Base-by-base conservation (phyloP, 1,139 yeast species). In the Wickerhamomyces sp. region DNA sequence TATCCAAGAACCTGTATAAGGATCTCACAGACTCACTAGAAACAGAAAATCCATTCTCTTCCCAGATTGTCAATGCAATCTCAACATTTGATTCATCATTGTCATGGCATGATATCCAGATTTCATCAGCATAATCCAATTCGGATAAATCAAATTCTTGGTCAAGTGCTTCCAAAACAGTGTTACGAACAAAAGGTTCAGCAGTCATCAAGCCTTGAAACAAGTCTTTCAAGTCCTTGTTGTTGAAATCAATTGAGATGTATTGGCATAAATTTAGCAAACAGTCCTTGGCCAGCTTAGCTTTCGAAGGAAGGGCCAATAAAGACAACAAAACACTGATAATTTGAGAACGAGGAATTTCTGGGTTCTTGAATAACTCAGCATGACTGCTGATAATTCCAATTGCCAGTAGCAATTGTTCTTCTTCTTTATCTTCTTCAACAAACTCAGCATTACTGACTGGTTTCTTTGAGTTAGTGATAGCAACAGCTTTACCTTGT, bases 401-500 rank as follows among this genome's bases (percentile, higher is more conserved):
- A 53, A 91, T 67, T 0, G 93, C 87, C 48, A 93, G 69, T 47
- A 87, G 67, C 41, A 89, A 68, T 55, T 88, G 95, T 62, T 91
- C 98, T 62, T 91, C 98, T 58, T 85, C 87, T 29, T 85, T 86
- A 50, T 87, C 95, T 60, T 86, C 94, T 50, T 84, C 84, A 34
- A 72, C 79, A 68, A 78, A 86, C 61, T 78, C 96, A 37, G 79
- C 76, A 46, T 63, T 72, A 34, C 62, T 63, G 34, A 69, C 75
- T 41, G 80, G 81, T 31, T 71, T 69, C 41, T 69, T 71, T 1
- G 80, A 69, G 55, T 75, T 78, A 54, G 68, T 75, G 44, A 75
- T 57, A 1, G 85, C 76, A 39, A 74, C 76, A 3, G 62, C 62
- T 49, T 76, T 78, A 50, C 91, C 90, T 45, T 72, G 75, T 46